A percentile compares a stretch with the other conserved stretches of the same genome.
Conservation (phyloP, 2,329 filamentous ascomycete genomes). For the Fonsecaea multimorphosa region DNA sequence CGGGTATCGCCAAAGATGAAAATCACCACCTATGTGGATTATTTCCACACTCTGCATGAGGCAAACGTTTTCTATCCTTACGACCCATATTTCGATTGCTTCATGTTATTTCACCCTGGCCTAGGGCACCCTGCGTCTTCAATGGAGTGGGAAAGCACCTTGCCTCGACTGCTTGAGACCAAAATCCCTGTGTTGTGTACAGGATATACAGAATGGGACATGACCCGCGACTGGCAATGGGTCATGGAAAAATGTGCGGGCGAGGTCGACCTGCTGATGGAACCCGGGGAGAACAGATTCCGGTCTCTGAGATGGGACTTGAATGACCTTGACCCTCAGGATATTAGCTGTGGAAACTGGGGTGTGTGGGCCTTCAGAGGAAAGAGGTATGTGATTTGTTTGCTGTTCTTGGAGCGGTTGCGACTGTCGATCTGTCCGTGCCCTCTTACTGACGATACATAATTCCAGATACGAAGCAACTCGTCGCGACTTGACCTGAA, state of each 20-base stretch:
- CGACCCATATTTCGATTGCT: slow-evolving; percentile 98
- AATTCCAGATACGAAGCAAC: slow-evolving; percentile 40
- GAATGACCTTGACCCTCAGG: slow-evolving; percentile 92
- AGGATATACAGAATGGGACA: slow-evolving; percentile 93
- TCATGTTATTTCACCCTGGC: slow-evolving; percentile 95
- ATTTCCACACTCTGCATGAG: slow-evolving; percentile 95
- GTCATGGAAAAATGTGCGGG: slow-evolving; percentile 82
- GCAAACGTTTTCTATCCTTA: slow-evolving; percentile 90
- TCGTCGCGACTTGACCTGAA: neutral
- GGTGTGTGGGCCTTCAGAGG: slow-evolving; percentile 96
- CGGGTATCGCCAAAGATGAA: slow-evolving; percentile 88
- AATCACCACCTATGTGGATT: slow-evolving; percentile 96
- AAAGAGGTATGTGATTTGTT: slow-evolving; percentile 72
- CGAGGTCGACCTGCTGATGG: slow-evolving; percentile 88
- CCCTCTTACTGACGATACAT: slow-evolving; percentile 22
- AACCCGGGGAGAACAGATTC: slow-evolving; percentile 93
- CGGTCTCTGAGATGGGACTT: slow-evolving; percentile 95
- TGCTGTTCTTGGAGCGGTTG: neutral
- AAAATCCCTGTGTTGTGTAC: slow-evolving; percentile 94
- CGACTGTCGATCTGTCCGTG: neutral
- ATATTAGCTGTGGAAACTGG: slow-evolving; percentile 95
- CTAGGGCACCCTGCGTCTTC: slow-evolving; percentile 91
- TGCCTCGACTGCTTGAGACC: slow-evolving; percentile 89
- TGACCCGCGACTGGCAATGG: slow-evolving; percentile 91
- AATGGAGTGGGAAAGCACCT: slow-evolving; percentile 90